Percentiles rank a stretch among this genome's conserved stretches.
Conservation (phyloP, 164 flowering plant genomes). For the Dillenia suffruticosa region DNA sequence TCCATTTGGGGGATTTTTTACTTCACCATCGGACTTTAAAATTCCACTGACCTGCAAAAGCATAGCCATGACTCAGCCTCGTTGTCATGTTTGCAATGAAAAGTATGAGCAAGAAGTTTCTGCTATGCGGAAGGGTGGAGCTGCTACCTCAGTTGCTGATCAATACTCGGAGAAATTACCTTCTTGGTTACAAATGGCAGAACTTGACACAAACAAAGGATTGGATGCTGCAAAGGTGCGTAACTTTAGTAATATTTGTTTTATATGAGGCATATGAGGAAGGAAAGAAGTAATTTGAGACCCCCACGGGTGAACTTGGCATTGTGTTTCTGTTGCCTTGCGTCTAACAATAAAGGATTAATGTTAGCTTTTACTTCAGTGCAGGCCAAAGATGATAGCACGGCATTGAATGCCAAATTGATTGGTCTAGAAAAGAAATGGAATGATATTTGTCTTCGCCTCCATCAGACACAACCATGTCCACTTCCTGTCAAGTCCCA, state of each 20-base stretch:
- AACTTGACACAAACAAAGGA: conserved; percentile 23
- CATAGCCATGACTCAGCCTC: conserved; percentile 14
- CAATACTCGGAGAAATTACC: conserved; percentile 31
- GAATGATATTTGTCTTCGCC: conserved; percentile 52
- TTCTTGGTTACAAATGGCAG: conserved; percentile 41
- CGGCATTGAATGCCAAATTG: conserved; percentile 35
- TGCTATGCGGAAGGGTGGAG: conserved; percentile 25
- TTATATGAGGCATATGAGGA: too few relatives aligned
- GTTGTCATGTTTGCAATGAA: conserved; percentile 43
- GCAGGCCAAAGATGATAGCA: conserved; percentile 76
- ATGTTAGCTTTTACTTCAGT: conserved; percentile 32
- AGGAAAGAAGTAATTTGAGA: not conserved
- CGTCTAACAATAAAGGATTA: too few relatives aligned
- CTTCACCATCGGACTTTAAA: conserved; percentile 36
- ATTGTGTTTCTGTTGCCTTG: not conserved
- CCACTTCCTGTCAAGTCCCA: conserved; percentile 18
- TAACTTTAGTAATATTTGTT: not conserved
- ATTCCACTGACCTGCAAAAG: conserved; percentile 20
- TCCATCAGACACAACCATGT: conserved; percentile 25
- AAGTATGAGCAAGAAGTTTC: conserved; percentile 57
- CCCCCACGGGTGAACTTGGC: not conserved
- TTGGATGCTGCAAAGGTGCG: conserved; percentile 33
- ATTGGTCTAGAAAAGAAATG: conserved; percentile 57
- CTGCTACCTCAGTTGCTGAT: conserved; percentile 33
- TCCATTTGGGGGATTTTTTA: conserved; percentile 69